Percentiles rank a stretch among this genome's conserved stretches.
phyloP scores from a whole-genome alignment of 2,329 filamentous ascomycete genomes.

The Ciborinia camelliae region DNA sequence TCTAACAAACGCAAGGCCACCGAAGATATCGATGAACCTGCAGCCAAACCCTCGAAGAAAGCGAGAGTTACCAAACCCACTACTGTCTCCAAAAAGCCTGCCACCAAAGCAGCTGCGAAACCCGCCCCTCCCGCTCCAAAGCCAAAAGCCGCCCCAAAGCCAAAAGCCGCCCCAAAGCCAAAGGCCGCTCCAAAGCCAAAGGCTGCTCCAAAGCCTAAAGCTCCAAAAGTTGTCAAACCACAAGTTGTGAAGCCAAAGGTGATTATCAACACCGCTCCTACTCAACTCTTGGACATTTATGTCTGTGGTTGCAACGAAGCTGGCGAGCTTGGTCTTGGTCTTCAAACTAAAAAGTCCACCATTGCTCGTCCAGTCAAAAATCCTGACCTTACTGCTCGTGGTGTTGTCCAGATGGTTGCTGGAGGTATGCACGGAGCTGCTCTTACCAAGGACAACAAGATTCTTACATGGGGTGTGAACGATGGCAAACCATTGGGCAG shows the following conservation, averaged over 20 bases:
- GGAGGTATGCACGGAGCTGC: slow-evolving; percentile 80
- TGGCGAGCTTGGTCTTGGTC: slow-evolving; percentile 76
- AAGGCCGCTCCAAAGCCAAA: slow-evolving; percentile 19
- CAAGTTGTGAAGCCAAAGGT: slow-evolving; percentile 17
- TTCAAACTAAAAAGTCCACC: slow-evolving; percentile 62
- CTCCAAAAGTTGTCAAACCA: slow-evolving; percentile 6
- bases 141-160: slow-evolving; percentile 12
- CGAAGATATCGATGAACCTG: slow-evolving; percentile 10
- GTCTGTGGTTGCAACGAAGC: slow-evolving; percentile 76
- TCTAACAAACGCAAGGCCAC: slow-evolving; percentile 16
- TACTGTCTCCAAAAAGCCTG: slow-evolving; percentile 7
- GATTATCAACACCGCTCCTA: slow-evolving; percentile 58
- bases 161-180: slow-evolving; percentile 3
- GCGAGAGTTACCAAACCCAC: background rate
- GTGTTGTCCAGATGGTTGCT: slow-evolving; percentile 70
- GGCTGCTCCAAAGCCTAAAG: slow-evolving; percentile 3
- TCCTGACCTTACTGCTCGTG: slow-evolving; percentile 54
- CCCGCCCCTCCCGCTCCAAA: background rate
- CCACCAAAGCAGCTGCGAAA: background rate
- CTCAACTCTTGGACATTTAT: slow-evolving; percentile 64
- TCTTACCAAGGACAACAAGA: slow-evolving; percentile 73
- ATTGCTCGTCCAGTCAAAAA: slow-evolving; percentile 72
- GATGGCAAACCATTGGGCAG: slow-evolving; percentile 77
- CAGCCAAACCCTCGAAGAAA: slow-evolving; percentile 13
- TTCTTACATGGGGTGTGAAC: slow-evolving; percentile 83